Base-by-base conservation (phyloP, 2,329 filamentous ascomycete genomes). In the Colletotrichum nymphaeae region DNA sequence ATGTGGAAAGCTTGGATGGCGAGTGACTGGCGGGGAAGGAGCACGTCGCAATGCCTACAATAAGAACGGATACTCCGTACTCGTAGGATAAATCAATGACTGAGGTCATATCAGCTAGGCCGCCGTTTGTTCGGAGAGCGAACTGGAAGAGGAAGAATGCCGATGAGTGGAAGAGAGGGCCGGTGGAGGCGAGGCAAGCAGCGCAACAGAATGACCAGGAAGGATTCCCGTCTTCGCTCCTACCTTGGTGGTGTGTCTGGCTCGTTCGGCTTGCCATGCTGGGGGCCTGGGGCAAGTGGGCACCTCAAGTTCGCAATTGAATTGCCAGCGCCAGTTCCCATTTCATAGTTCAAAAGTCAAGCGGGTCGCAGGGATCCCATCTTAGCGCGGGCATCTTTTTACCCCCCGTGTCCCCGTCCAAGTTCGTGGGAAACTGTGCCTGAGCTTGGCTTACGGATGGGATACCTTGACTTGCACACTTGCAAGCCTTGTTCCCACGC, bases 341-440 rank as follows among this genome's bases (percentile, higher is more conserved):
- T 37, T 46, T 28, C 67, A 65, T 7, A 42, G 37, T 42, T 42
- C 37, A 42, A 16, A 42, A 42, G 37, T 16, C 37, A 53, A 72
- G 69, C 64, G 64, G 69, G 68, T 53, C 68, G 42, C 35, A 14
- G 67, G 49, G 49, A 26, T 53, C 22, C 65, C 56, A 62, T 11
- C 55, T 35, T 26, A 67, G 69, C 69, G 26, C 46, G 42, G n/a
- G 22, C 52, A 35, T 37, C 35, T 63, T 49, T 55, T 42, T 67
- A 55, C 24, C 57, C 69, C 63, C 67, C 55, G 60, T 69, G n/a
- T 30, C 30, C 57, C 53, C 42, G 58, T 53, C 49, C 52, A 46
- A 67, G 63, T 67, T 67, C 56, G 56, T 35, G 63, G 69, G 69
- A 72, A 26, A 71, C 60, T 22, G 67, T 52, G 62, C 55, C 49